Evolutionary conservation across 2,329 filamentous ascomycete species (phyloP).

Genomic region (Pseudopithomyces chartarum): DNA sequence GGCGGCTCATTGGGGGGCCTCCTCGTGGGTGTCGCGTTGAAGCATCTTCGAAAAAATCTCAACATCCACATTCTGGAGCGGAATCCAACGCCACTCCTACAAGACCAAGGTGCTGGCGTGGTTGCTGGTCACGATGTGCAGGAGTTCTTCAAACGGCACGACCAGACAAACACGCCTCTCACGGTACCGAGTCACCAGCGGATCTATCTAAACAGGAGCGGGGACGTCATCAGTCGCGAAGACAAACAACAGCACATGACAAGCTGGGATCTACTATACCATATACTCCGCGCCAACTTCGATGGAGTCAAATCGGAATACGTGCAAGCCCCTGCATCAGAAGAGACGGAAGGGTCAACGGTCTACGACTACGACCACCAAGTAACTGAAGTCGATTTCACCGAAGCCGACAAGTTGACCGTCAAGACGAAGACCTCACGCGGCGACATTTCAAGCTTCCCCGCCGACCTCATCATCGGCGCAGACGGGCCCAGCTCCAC

Average conservation of each 20-base stretch:
- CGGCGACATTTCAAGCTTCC: conserved; percentile 5
- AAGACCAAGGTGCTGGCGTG: conserved; percentile 35
- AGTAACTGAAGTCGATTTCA: conserved; percentile 17
- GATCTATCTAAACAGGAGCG: conserved; percentile 25
- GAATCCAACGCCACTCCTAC: conserved; percentile 29
- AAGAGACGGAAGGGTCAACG: conserved; percentile 17
- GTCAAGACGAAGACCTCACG: conserved; percentile 13
- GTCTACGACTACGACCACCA: conserved; percentile 26
- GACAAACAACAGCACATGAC: conserved; percentile 30
- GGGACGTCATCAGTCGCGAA: conserved; percentile 24
- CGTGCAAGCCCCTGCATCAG: conserved; percentile 14
- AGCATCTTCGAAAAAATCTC: conserved; percentile 25
- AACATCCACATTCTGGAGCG: conserved; percentile 32
- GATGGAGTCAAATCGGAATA: conserved; percentile 30
- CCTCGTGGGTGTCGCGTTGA: conserved; percentile 25
- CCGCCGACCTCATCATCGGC: conserved; percentile 27
- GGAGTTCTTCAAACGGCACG: conserved; percentile 27
- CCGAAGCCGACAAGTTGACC: conserved; percentile 10
- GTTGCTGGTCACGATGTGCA: conserved; percentile 27
- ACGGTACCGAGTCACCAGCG: conserved; percentile 24
- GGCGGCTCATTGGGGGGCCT: conserved; percentile 31
- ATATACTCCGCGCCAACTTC: conserved; percentile 30
- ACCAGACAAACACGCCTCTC: conserved; percentile 23
- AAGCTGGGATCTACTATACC: conserved; percentile 36
- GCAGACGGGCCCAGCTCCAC: conserved; percentile 33